Evolutionary conservation across 2,329 filamentous ascomycete species (phyloP), one percentile per base, ranked within the genome.

Genomic region (Phyllosticta citriasiana): DNA sequence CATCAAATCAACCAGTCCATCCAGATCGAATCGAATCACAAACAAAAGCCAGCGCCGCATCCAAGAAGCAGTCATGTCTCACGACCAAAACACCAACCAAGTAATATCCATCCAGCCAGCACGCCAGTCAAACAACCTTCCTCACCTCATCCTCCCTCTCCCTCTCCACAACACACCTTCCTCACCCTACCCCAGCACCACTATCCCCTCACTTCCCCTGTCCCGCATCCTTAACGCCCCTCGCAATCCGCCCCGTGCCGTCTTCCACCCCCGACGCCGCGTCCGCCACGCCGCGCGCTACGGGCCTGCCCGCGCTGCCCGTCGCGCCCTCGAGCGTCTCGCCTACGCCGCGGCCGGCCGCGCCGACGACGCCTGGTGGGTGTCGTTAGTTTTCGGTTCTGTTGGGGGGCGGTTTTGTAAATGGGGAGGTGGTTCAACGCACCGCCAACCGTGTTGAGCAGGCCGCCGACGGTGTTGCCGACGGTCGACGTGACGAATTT

Each of bases 401-500:
- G 19, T 2, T 22, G 70, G 40, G 81, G 81, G 51, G 72, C 9
- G 30, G 57, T 54, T 53, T 14, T 10, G 52, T 14, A 6, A 16
- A 16, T 14, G 22, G 12, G 52, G 52, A 25, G 50, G 50, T 19
- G 50, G 7, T 52, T 19, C 5, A 9, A 40, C 10, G 26, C 19
- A 47, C 40, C 60, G 51, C 60, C 60, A 7, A 62, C 60, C 7
- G 60, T 62, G 52, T 62, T 62, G 60, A 56, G 50, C n/a, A 62
- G 35, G n/a, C 60, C 60, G 55, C 60, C 60, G 53, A 78, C 77
- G 0, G 78, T 78, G 68, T 84, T 84, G 57, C 82, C 81, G 26
- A 82, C 70, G 1, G 81, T 82, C 0, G 78, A 81, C 4, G 80
- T 83, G 57, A 82, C 79, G 65, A 81, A 81, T 65, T 80, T 82